Conservation (phyloP, 2,329 filamentous ascomycete species). For the Diplocarpon mali region DNA sequence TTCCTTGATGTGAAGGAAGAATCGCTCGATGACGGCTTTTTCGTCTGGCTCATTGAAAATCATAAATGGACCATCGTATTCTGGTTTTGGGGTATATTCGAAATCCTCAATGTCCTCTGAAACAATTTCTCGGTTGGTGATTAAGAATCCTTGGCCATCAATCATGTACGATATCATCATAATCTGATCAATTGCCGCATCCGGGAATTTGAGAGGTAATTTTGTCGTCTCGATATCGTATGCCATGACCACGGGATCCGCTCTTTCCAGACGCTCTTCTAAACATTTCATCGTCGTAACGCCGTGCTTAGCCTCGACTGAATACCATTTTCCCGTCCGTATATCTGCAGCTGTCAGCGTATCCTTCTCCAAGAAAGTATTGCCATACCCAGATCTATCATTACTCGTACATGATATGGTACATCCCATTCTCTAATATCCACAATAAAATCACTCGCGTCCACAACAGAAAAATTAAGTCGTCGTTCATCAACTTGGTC, state of each 20-base stretch:
- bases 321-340: constrained; percentile 94
- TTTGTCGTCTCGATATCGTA: constrained; percentile 99
- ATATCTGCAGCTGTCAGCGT: constrained; percentile 52
- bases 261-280: constrained; percentile 76
- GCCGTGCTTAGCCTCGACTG: constrained; percentile 87
- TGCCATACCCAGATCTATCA: constrained; percentile 73
- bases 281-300: constrained; percentile 73
- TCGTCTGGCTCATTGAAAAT: constrained; percentile 98
- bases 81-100: constrained; percentile 94
- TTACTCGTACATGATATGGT: constrained; percentile 96
- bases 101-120: constrained; percentile 97
- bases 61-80: constrained; percentile 91
- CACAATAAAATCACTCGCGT: constrained; percentile 94
- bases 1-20: constrained; percentile 93
- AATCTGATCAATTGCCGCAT: constrained; percentile 86
- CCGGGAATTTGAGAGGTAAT: constrained; percentile 89
- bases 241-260: constrained; percentile 96
- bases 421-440: constrained; percentile 99
- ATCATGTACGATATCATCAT: constrained; percentile 99
- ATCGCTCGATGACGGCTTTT: constrained; percentile 75
- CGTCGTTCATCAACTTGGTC: constrained; percentile 69
- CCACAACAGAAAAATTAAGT: constrained; percentile 62
- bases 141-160: constrained; percentile 92
- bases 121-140: constrained; percentile 95
- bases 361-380: background rate